Evolutionary conservation across 1,139 yeast genomes (phyloP).

Genomic region (Candida frijolesensis): DNA sequence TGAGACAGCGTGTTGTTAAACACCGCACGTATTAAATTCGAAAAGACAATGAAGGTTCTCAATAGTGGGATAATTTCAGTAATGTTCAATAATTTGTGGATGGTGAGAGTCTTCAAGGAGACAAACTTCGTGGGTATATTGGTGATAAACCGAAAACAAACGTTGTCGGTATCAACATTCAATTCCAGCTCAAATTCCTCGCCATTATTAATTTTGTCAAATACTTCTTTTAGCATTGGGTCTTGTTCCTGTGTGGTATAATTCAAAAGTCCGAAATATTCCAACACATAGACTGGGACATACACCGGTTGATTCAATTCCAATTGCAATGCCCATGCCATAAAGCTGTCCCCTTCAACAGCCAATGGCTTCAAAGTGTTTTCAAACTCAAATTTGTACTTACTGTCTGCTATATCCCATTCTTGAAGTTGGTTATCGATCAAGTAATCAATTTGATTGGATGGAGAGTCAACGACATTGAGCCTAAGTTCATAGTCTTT

Average conservation of each 20-base stretch:
- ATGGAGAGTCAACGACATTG: conserved; percentile 8
- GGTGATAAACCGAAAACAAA: conserved; percentile 13
- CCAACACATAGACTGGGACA: conserved; percentile 32
- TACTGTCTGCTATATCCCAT: conserved; percentile 21
- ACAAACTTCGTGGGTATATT: conserved; percentile 19
- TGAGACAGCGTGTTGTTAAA: conserved; percentile 4
- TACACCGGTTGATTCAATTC: conserved; percentile 27
- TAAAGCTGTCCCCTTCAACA: conserved; percentile 3
- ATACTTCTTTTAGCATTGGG: conserved; percentile 13
- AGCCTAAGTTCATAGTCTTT: conserved; percentile 24
- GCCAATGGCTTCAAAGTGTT: conserved; percentile 12
- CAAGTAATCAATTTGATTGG: conserved; percentile 20
- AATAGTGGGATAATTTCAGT: conserved; percentile 29
- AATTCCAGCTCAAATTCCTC: conserved; percentile 17
- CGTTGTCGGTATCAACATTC: conserved; percentile 5
- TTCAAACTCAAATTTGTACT: conserved; percentile 12
- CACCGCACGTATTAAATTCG: conserved; percentile 22
- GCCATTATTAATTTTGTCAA: conserved; percentile 23
- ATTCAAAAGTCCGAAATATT: conserved; percentile 29
- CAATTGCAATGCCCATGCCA: conserved; percentile 25
- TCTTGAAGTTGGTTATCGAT: conserved; percentile 21
- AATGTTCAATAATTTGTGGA: conserved; percentile 28
- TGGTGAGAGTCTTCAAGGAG: conserved; percentile 23
- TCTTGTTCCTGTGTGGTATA: conserved; percentile 12
- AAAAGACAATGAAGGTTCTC: conserved; percentile 34